Conservation (phyloP, 2,329 filamentous ascomycete genomes). For the Fusarium tanahbumbuense region DNA sequence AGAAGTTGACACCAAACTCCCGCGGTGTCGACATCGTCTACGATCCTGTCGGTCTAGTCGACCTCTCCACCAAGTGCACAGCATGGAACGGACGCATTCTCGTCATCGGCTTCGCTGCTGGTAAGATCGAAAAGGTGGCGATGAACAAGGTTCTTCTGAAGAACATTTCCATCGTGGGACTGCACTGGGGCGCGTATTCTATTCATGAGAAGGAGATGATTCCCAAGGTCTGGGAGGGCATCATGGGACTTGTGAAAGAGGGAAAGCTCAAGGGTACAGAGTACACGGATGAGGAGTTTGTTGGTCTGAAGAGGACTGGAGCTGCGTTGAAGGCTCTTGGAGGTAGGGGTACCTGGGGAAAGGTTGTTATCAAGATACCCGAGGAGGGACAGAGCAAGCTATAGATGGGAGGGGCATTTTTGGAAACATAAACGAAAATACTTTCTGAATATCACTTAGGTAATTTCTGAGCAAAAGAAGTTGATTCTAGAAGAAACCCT, state of each 20-base stretch:
- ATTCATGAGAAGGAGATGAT: slow-evolving; percentile 78
- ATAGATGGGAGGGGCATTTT: slow-evolving; percentile 45
- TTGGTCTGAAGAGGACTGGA: slow-evolving; percentile 82
- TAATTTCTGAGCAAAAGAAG: not conserved
- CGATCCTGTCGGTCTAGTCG: slow-evolving; percentile 92
- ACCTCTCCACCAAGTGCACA: slow-evolving; percentile 88
- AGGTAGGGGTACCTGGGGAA: slow-evolving; percentile 89
- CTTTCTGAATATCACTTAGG: not conserved
- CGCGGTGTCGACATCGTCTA: slow-evolving; percentile 90
- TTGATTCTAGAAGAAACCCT: not conserved
- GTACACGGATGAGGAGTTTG: slow-evolving; percentile 84
- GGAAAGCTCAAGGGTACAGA: slow-evolving; percentile 86
- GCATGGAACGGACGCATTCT: slow-evolving; percentile 92
- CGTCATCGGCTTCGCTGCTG: slow-evolving; percentile 84
- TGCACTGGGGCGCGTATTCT: slow-evolving; percentile 92
- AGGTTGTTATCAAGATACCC: slow-evolving; percentile 89
- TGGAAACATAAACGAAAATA: not conserved
- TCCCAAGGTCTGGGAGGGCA: slow-evolving; percentile 80
- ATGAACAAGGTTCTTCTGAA: slow-evolving; percentile 94
- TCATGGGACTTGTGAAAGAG: slow-evolving; percentile 79
- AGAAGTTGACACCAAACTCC: slow-evolving; percentile 78
- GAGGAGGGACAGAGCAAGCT: slow-evolving; percentile 71
- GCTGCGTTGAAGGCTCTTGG: slow-evolving; percentile 82
- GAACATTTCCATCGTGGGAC: slow-evolving; percentile 89
- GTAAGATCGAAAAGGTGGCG: slow-evolving; percentile 86